phyloP scores from a whole-genome alignment of 1,284 basidiomycete genomes.

The Sporisorium scitamineum region DNA sequence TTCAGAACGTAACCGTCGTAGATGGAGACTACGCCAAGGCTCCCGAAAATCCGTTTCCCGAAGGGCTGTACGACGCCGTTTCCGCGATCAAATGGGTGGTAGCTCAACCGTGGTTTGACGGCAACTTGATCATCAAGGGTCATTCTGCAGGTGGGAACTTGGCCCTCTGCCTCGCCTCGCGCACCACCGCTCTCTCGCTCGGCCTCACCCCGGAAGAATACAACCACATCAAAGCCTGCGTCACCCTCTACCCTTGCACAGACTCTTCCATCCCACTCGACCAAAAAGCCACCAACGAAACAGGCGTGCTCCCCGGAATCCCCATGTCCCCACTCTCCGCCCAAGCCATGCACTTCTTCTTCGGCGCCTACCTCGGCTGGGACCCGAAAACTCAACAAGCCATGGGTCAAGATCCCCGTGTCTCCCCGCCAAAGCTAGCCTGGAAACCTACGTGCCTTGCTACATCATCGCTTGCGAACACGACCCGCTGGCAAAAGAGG shows the following conservation, averaged over 20 bases:
- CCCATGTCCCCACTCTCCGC: constrained; percentile 33
- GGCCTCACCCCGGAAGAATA: constrained; percentile 32
- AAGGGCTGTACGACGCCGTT: constrained; percentile 30
- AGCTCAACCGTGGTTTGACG: constrained; percentile 37
- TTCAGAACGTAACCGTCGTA: constrained; percentile 24
- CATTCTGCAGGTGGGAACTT: constrained; percentile 40
- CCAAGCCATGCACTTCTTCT: constrained; percentile 42
- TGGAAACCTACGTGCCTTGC: constrained; percentile 25
- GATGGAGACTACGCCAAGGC: constrained; percentile 47
- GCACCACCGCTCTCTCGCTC: constrained; percentile 15
- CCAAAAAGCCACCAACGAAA: constrained; percentile 38
- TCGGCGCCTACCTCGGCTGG: constrained; percentile 35
- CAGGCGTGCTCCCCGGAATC: constrained; percentile 17
- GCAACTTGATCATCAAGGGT: constrained; percentile 31
- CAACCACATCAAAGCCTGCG: constrained; percentile 30
- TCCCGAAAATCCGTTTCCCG: constrained; percentile 41
- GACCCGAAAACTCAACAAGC: constrained; percentile 3
- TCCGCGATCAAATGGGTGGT: constrained; percentile 35
- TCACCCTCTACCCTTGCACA: constrained; percentile 35
- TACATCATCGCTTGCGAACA: constrained; percentile 47
- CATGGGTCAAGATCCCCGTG: constrained; percentile 27
- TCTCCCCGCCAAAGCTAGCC: constrained; percentile 20
- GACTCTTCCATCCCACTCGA: constrained; percentile 27
- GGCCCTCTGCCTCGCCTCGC: constrained; percentile 19
- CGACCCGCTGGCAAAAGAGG: constrained; percentile 40